Evolutionary conservation across 257 asterid genomes (phyloP), one percentile per base, ranked within the genome.

Genomic region (Henckelia pumila): DNA sequence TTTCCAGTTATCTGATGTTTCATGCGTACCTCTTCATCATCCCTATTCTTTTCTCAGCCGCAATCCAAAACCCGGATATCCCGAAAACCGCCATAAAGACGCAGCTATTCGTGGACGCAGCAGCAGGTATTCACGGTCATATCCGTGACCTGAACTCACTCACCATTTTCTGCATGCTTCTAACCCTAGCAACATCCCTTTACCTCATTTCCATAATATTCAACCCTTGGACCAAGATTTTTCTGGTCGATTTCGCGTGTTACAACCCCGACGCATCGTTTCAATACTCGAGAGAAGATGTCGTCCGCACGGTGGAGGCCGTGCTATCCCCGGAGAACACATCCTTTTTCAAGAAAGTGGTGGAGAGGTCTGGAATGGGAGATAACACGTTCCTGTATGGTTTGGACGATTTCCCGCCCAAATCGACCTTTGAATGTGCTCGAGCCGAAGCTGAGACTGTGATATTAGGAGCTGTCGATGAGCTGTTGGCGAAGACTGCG

Each of bases 401-500:
- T 1, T 1, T 3, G 16, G 1, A 21, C 0, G 57, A 65, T 6
- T 75, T 75, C 59, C 80, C 80, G 0, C 73, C 73, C 5, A 21
- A 66, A 20, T 76, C 53, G 3, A 1, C 49, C 2, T 70, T 81
- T 72, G 53, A 53, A 0, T 63, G 74, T 14, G 83, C 64, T 1
- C 55, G 79, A 47, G 73, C 52, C 44, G 85, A 81, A 53, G 82
- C 83, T 35, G 83, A 80, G 67, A 70, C 49, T 7, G 81, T 79
- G 2, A 66, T 79, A 14, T 66, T 64, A 10, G 84, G 81, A 5
- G 80, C 82, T 1, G 76, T 80, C 2, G 85, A 69, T 22, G 76
- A 80, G 37, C 30, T 80, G 7, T 26, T 80, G 49, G 76, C 62
- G 7, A 80, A 77, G 53, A 80, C 85, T 0, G 23, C 70, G 14